Conservation (phyloP, 352 stramenopile genomes). For the Globisporangium cystogenes region DNA sequence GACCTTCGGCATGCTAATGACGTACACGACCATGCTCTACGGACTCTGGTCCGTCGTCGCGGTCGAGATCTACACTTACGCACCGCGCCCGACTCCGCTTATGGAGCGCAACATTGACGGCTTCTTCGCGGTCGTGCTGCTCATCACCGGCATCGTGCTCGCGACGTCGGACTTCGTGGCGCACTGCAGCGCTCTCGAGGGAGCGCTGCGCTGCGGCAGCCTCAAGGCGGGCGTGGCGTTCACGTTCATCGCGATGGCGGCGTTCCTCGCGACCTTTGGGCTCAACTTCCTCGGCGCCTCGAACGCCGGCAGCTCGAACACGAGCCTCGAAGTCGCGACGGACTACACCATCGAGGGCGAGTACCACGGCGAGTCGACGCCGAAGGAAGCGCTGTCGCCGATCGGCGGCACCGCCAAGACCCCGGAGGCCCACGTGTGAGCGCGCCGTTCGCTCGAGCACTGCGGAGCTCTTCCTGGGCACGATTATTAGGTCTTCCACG, state of each 20-base stretch:
- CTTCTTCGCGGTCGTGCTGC: slow-evolving; percentile 28
- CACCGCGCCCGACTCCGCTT: slow-evolving; percentile 16
- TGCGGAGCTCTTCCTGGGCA: too few relatives aligned
- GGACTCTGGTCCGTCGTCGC: slow-evolving; percentile 36
- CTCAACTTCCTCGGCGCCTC: slow-evolving; percentile 27
- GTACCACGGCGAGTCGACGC: slow-evolving; percentile 14
- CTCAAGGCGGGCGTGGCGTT: slow-evolving; percentile 41
- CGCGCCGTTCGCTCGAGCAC: not conserved
- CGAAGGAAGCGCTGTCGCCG: slow-evolving; percentile 26
- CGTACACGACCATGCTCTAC: slow-evolving; percentile 62
- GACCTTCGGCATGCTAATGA: slow-evolving; percentile 56
- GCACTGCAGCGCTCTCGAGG: slow-evolving; percentile 30
- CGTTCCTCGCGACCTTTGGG: slow-evolving; percentile 26
- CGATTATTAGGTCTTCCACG: too few relatives aligned
- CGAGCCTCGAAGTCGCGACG: not conserved
- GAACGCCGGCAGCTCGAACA: not conserved
- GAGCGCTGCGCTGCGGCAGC: slow-evolving; percentile 35
- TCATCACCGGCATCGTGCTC: slow-evolving; percentile 49
- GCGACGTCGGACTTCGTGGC: slow-evolving; percentile 37
- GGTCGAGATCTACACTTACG: slow-evolving; percentile 43
- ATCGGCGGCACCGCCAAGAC: slow-evolving; percentile 19
- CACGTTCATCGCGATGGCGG: slow-evolving; percentile 36
- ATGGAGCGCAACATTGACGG: slow-evolving; percentile 31
- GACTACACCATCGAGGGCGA: slow-evolving; percentile 6
- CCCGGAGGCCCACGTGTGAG: slow-evolving; percentile 19